Conservation (phyloP, 2,329 filamentous ascomycete genomes). For the Xylariaceae sp. region DNA sequence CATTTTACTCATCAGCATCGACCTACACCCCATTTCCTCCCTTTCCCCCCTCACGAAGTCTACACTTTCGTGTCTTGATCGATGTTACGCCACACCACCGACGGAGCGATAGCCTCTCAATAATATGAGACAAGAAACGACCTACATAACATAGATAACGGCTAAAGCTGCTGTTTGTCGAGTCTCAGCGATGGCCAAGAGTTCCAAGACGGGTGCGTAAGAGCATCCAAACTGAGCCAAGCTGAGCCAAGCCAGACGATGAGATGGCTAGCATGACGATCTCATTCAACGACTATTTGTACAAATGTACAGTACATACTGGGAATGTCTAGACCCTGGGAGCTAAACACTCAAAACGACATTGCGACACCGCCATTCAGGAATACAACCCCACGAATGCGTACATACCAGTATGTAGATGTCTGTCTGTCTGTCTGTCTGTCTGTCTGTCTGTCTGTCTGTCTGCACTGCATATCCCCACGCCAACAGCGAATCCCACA, state of each 20-base stretch:
- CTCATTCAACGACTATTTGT: slow-evolving; percentile 19
- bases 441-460: too few species aligned
- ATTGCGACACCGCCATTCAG: background rate
- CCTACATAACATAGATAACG: slow-evolving; percentile 1
- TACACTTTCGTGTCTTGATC: too few species aligned
- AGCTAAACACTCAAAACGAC: background rate
- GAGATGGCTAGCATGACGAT: slow-evolving; percentile 26
- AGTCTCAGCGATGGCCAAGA: slow-evolving; percentile 15
- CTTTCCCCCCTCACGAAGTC: too few species aligned
- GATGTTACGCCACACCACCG: too few species aligned
- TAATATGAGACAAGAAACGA: background rate
- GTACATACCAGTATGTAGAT: too few species aligned
- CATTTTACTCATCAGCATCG: too few species aligned
- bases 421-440: too few species aligned
- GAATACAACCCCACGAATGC: background rate
- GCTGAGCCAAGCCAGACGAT: slow-evolving; percentile 22
- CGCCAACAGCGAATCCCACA: slow-evolving; percentile 8
- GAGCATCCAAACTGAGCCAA: slow-evolving; percentile 10
- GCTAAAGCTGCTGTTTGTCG: slow-evolving; percentile 15
- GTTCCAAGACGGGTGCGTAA: slow-evolving; percentile 22
- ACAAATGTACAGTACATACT: too few species aligned
- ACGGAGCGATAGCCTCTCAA: too few species aligned
- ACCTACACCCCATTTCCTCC: too few species aligned
- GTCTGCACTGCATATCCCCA: slow-evolving; percentile 6
- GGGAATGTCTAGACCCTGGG: background rate